Percentiles rank a stretch among this genome's conserved stretches.
Conservation (phyloP, 2,329 filamentous ascomycete genomes). For the Curvularia sp. region DNA sequence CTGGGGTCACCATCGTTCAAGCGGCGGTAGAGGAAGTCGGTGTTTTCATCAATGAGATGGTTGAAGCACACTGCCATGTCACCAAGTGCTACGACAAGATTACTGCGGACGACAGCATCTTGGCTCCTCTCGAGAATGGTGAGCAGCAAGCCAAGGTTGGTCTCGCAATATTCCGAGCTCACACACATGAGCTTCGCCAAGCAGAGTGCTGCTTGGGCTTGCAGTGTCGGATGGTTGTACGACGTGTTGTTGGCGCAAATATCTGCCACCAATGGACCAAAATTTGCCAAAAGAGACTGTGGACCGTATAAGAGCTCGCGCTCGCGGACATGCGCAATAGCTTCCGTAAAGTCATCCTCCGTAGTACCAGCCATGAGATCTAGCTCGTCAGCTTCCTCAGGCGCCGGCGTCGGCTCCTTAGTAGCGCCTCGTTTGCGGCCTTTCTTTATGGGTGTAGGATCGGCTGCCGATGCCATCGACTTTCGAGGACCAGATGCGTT, state of each 20-base stretch:
- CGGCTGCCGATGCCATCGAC: slow-evolving; percentile 36
- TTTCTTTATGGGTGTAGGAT: slow-evolving; percentile 50
- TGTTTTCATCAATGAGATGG: slow-evolving; percentile 98
- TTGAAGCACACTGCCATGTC: slow-evolving; percentile 99
- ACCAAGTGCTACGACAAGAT: slow-evolving; percentile 94
- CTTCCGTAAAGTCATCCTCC: slow-evolving; percentile 90
- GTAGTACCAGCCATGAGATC: slow-evolving; percentile 97
- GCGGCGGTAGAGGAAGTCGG: slow-evolving; percentile 93
- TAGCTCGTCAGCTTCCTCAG: slow-evolving; percentile 81
- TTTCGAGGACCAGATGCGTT: slow-evolving; percentile 47
- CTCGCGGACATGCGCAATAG: slow-evolving; percentile 83
- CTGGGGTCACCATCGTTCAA: slow-evolving; percentile 87
- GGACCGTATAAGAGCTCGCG: slow-evolving; percentile 83
- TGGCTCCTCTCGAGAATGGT: slow-evolving; percentile 96
- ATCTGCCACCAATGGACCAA: slow-evolving; percentile 89
- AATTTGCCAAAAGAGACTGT: slow-evolving; percentile 84
- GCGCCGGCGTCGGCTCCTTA: slow-evolving; percentile 55
- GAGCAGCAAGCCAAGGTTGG: slow-evolving; percentile 89
- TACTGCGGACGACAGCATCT: slow-evolving; percentile 90
- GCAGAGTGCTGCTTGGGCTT: slow-evolving; percentile 91
- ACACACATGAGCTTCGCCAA: slow-evolving; percentile 99
- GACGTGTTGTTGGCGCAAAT: slow-evolving; percentile 90
- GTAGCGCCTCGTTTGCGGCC: slow-evolving; percentile 50
- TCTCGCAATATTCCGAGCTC: slow-evolving; percentile 93
- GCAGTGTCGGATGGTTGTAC: slow-evolving; percentile 87